phyloP scores from a whole-genome alignment of 768 basidiomycete genomes.

The Lactarius trivialis region DNA sequence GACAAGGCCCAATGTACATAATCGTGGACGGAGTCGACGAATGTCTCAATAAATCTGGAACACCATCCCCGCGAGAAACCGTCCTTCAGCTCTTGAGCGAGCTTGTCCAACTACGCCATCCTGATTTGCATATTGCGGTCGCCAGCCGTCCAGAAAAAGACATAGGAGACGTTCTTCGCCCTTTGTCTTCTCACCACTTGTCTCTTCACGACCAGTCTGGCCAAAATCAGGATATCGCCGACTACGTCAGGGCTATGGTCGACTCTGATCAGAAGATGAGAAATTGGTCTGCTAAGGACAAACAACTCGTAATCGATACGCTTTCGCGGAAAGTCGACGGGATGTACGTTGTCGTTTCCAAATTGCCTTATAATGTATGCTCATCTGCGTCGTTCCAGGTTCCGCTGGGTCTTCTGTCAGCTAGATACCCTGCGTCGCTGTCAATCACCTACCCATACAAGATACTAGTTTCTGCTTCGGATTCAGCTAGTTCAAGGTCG shows the following conservation, averaged over 20 bases:
- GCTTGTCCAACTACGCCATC: background rate
- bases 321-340: conserved; percentile 4
- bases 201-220: background rate
- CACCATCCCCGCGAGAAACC: background rate
- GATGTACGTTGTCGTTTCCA: background rate
- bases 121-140: background rate
- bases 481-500: too few species aligned
- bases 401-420: conserved; percentile 7
- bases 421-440: conserved; percentile 3
- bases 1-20: background rate
- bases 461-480: too few species aligned
- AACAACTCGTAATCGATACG: background rate
- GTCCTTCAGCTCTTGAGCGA: background rate
- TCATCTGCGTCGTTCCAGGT: background rate
- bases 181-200: background rate
- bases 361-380: background rate
- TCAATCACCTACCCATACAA: too few species aligned
- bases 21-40: conserved; percentile 9
- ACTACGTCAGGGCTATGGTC: background rate
- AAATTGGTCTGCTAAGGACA: background rate
- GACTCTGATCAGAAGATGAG: background rate
- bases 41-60: background rate
- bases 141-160: conserved; percentile 6
- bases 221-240: background rate
- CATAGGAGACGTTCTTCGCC: background rate